Conservation (phyloP, 2,329 filamentous ascomycete species). For the Scedosporium aurantiacum region DNA sequence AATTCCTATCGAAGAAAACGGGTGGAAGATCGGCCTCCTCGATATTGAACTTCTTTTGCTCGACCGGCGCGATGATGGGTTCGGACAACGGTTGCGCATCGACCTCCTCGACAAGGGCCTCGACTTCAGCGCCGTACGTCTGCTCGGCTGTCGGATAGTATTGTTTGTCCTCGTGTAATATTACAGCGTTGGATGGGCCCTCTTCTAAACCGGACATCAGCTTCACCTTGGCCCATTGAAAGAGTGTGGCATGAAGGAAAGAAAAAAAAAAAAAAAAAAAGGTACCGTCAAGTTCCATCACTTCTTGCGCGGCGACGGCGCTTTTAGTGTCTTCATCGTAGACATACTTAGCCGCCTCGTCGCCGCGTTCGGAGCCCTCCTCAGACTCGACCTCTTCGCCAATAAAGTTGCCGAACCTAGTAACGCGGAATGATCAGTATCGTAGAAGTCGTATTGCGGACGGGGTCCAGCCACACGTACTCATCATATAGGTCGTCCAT, state of each 20-base stretch:
- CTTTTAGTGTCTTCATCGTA: constrained; percentile 63
- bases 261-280: neutral
- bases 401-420: constrained; percentile 94
- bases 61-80: constrained; percentile 86
- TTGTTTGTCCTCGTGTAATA: constrained; percentile 97
- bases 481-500: constrained; percentile 99
- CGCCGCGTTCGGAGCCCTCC: constrained; percentile 68
- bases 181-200: constrained; percentile 89
- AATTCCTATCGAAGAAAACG: constrained; percentile 77
- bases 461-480: constrained; percentile 33
- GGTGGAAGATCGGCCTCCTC: constrained; percentile 84
- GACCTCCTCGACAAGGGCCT: constrained; percentile 92
- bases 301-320: constrained; percentile 59
- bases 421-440: constrained; percentile 1
- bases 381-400: constrained; percentile 82
- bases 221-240: too few species aligned
- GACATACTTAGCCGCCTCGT: constrained; percentile 64
- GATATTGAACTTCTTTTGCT: constrained; percentile 91
- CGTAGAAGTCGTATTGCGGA: neutral
- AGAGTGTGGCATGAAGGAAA: too few species aligned
- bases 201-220: constrained; percentile 29
- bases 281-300: constrained; percentile 86
- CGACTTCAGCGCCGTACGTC: constrained; percentile 87
- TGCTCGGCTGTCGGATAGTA: constrained; percentile 98
- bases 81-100: constrained; percentile 87